These are phyloP conservation scores for Echria macrotheca DNA, from an alignment of 495 filamentous ascomycete genomes.

Conservation along the genomic window DNA sequence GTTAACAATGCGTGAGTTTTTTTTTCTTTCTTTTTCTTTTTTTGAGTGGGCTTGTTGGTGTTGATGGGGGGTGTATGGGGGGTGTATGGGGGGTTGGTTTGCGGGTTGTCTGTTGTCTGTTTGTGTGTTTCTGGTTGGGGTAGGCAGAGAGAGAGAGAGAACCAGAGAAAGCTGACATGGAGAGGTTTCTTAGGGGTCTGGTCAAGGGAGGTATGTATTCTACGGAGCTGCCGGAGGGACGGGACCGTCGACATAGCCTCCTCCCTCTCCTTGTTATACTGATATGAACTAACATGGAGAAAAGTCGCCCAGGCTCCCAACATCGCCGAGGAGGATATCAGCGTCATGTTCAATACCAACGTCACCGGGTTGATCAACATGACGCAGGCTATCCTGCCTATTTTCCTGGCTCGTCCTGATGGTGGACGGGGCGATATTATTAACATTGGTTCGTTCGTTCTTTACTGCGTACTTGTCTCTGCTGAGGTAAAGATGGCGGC, in stretches of 20 bases:
- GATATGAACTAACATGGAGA: not conserved
- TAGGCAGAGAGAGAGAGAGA: no score
- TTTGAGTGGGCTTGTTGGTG: no score
- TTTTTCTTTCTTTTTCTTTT: not conserved
- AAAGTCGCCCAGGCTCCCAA: conserved; percentile 73
- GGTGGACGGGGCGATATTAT: conserved; percentile 90
- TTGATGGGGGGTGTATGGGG: not conserved
- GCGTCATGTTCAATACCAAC: conserved; percentile 86
- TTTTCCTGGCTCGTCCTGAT: conserved; percentile 73
- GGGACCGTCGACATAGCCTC: no score
- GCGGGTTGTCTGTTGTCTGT: not conserved
- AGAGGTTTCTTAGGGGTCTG: conserved; percentile 17
- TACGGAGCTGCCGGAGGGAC: no score
- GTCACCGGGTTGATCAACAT: conserved; percentile 93
- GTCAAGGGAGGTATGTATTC: conserved; percentile 26
- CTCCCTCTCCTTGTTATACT: not conserved
- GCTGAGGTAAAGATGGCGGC: no score
- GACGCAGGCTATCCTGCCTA: conserved; percentile 85
- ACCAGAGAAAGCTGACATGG: no score
- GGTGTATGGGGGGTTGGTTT: no score
- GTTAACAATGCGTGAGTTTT: conserved; percentile 91
- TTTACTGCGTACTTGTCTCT: no score
- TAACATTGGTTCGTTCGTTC: no score
- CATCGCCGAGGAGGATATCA: conserved; percentile 77
- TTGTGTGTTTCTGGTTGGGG: not conserved